A percentile compares a stretch with the other conserved stretches of the same genome.
Conservation (phyloP, 208 protist species). For the Acanthamoeba lenticulata region DNA sequence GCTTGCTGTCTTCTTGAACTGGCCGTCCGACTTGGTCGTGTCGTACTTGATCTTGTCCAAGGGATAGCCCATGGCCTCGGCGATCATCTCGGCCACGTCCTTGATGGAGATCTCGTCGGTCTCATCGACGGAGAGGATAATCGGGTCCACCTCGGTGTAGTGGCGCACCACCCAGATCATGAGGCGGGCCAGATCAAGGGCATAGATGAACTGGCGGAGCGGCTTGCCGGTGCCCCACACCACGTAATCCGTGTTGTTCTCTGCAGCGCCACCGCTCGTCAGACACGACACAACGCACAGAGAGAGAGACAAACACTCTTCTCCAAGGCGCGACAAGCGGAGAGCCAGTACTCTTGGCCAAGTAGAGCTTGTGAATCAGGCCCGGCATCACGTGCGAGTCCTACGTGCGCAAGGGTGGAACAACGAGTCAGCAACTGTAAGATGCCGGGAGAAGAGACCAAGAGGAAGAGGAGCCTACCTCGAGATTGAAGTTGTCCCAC, state of each 20-base stretch:
- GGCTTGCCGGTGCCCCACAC: slow-evolving; percentile 93
- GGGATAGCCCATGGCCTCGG: slow-evolving; percentile 90
- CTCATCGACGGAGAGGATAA: slow-evolving; percentile 93
- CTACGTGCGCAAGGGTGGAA: slow-evolving; percentile 18
- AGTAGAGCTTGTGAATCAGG: slow-evolving; percentile 94
- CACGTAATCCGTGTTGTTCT: slow-evolving; percentile 85
- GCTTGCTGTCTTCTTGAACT: slow-evolving; percentile 94
- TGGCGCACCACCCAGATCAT: slow-evolving; percentile 86
- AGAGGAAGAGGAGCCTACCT: not conserved
- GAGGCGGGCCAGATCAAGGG: slow-evolving; percentile 88
- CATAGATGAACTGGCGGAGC: slow-evolving; percentile 95
- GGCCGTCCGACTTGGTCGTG: slow-evolving; percentile 92
- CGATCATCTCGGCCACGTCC: slow-evolving; percentile 89
- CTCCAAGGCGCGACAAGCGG: not conserved
- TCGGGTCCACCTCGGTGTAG: slow-evolving; percentile 89
- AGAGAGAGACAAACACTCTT: not conserved
- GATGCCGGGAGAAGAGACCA: not conserved
- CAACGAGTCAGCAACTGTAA: not conserved
- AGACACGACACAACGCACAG: not conserved
- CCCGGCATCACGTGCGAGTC: slow-evolving; percentile 92
- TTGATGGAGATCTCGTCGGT: slow-evolving; percentile 92
- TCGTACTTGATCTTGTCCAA: slow-evolving; percentile 89
- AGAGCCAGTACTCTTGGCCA: slow-evolving; percentile 83
- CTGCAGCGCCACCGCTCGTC: too few species aligned
- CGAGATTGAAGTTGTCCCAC: slow-evolving; percentile 90